Base-by-base conservation (phyloP, 108 stramenopile genomes). In the Conticribra weissflogii region DNA sequence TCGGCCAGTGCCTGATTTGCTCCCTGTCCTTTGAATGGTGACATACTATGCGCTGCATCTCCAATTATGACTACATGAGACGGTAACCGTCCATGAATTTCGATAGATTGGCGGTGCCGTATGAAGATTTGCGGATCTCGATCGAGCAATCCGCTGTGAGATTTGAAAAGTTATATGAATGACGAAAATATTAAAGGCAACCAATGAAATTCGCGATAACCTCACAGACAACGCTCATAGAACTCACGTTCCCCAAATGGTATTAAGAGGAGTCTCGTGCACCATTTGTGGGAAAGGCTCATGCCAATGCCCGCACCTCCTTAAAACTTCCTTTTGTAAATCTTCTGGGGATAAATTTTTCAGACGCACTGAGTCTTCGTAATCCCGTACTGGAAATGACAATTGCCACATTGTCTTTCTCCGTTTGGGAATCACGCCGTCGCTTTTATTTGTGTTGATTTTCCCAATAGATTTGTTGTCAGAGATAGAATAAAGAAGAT, bases 21-120 rank as follows among this genome's bases (percentile, higher is more conserved):
- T 15, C 97, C 97, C 57, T 93, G 92, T 53, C 97, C 97, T 64
- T 97, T 97, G 86, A 97, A 97, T 0, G 90, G 90, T 9, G 85
- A 83, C 95, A 97, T 95, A 3, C 85, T 60, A 68, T 97, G 97
- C 1, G 87, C 66, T 4, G 97, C 97, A 80, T 97, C 97, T 3
- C 97, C 97, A 8, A 96, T 60, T 3, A 89, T 45, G 7, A 91
- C 79, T 31, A 92, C 72, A n/a, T 86, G 76, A 27, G 83, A 61
- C 28, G 84, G 53, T 28, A 77, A 18, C 2, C 71, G 55, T 5
- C 51, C 69, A 47, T 76, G 63, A 59, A 55, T 59, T 57, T 75
- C 71, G 5, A 73, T 54, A 16, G 65, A 41, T 23, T 56, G 27
- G 17, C 71, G 71, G 25, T 78, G 63, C 58, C 80, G 27, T 44